A percentile compares a stretch with the other conserved stretches of the same genome.
These are phyloP conservation scores for Aspergillus fumigatus DNA, from an alignment of 2,329 filamentous ascomycete genomes.

Conservation along the genomic window DNA sequence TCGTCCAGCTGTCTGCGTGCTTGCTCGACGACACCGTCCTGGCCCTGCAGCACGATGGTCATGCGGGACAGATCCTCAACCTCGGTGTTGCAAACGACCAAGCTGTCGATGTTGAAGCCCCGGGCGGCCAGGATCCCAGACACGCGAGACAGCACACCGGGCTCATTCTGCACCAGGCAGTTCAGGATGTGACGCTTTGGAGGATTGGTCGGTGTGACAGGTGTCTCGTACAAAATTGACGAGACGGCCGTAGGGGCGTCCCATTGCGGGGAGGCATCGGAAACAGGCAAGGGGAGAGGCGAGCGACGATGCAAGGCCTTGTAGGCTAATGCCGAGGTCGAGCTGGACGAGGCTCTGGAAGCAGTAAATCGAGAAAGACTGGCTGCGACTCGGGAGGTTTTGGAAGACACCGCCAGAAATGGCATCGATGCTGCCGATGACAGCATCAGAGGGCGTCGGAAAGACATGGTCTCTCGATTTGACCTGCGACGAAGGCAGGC, in stretches of 20 bases:
- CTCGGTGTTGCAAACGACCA: conserved; percentile 97
- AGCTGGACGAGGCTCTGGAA: conserved; percentile 47
- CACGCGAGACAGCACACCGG: conserved; percentile 91
- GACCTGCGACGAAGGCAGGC: conserved; percentile 10
- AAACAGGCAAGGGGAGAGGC: conserved; percentile 73
- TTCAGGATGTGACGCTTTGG: conserved; percentile 96
- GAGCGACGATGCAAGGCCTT: conserved; percentile 92
- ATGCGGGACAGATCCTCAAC: conserved; percentile 95
- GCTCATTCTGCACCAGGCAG: conserved; percentile 98
- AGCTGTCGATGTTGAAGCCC: conserved; percentile 97
- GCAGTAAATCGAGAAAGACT: conserved; percentile 28
- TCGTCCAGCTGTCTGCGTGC: conserved; percentile 93
- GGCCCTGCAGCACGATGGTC: conserved; percentile 95
- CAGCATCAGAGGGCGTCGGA: conserved; percentile 35
- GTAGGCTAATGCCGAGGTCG: conserved; percentile 92
- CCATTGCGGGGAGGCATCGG: conserved; percentile 74
- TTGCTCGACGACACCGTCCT: conserved; percentile 97
- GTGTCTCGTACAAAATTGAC: conserved; percentile 98
- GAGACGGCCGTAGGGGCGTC: conserved; percentile 89
- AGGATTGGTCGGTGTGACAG: conserved; percentile 73
- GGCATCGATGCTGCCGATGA: conserved; percentile 26
- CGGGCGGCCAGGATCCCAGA: conserved; percentile 93
- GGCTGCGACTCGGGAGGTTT: conserved; percentile 24
- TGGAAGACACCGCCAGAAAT: conserved; percentile 23
- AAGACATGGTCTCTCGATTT: conserved; percentile 31